phyloP scores from a whole-genome alignment of 1,139 yeast species.

The Kurtzmaniella quercitrusa region DNA sequence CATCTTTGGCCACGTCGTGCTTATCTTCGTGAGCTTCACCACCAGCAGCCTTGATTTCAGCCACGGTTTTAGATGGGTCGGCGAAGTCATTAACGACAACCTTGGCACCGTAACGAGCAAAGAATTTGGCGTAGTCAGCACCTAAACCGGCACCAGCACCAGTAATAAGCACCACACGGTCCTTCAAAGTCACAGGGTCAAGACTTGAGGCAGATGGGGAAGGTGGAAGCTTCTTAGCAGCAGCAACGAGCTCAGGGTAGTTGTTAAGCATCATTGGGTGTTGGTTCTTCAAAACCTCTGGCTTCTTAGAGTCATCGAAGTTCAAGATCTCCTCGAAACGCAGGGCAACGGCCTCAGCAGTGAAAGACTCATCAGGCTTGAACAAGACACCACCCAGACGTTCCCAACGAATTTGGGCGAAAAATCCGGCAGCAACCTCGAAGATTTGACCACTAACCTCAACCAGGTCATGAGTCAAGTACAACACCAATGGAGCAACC shows the following conservation, averaged over 20 bases:
- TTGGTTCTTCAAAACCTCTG: constrained; percentile 52
- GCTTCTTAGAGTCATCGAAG: constrained; percentile 52
- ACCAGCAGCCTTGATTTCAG: constrained; percentile 73
- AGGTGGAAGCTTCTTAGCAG: constrained; percentile 49
- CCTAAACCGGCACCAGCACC: constrained; percentile 98
- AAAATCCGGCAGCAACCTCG: constrained; percentile 94
- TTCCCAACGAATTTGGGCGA: constrained; percentile 93
- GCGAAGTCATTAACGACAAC: constrained; percentile 91
- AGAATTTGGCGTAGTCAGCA: constrained; percentile 77
- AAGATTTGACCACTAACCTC: constrained; percentile 64
- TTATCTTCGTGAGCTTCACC: constrained; percentile 80
- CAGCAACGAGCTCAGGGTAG: constrained; percentile 50
- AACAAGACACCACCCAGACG: constrained; percentile 83
- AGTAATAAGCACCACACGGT: constrained; percentile 84
- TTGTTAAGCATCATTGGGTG: constrained; percentile 66
- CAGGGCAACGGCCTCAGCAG: constrained; percentile 80
- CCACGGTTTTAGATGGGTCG: constrained; percentile 70
- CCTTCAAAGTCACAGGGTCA: constrained; percentile 58
- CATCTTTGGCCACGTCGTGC: constrained; percentile 77
- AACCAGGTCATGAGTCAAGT: constrained; percentile 65
- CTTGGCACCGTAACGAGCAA: constrained; percentile 91
- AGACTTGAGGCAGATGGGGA: constrained; percentile 51
- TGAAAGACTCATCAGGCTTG: constrained; percentile 72
- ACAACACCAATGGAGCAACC: constrained; percentile 85
- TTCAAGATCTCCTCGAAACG: constrained; percentile 62